Base-by-base conservation (phyloP, 2,329 filamentous ascomycete species). In the Cladophialophora psammophila region DNA sequence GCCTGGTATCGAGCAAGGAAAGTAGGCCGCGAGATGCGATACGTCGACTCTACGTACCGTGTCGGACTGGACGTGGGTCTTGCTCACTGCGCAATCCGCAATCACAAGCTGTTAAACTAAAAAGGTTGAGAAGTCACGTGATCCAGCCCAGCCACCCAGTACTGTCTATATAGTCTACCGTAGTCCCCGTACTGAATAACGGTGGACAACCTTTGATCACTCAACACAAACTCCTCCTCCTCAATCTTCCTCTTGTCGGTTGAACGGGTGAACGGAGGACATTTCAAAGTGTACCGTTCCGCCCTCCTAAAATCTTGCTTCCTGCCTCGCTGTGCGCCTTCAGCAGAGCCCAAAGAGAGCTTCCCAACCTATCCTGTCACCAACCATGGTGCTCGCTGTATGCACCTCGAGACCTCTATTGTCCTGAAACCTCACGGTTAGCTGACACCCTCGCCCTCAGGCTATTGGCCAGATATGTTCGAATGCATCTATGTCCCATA, bases 391-490 rank as follows among this genome's bases (percentile, higher is more conserved):
- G 15, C 64, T 72, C 63, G 71, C 71, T 56, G 71, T 72, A 72
- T 40, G 71, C 56, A 50, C 36, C 12, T 18, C n/a, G 35, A 40
- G 60, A 50, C 36, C 12, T 18, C n/a, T 40, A 36, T 36, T 9
- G 18, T 13, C 26, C 40, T n/a, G 32, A 40, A 45, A 42, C 56
- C 53, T 32, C 18, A 9, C 34, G 35, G 13, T 60, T 67, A 55
- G 58, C 64, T 71, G 53, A 61, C 61, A 15, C 36, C 18, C 57
- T 32, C 31, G 38, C 12, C 31, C 52, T 34, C 74, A 96, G 93
- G 93, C 93, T 71, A 85, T 97, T 54, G 94, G 93, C 38, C 94
- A 97, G 80, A 88, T 97, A 79, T 94, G 93, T 80, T 94, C 93
- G 42, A 96, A 92, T 66, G 85, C 89, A 68, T 91, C 87, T 70